Evolutionary conservation across 1,284 basidiomycete species (phyloP).

Genomic region (Fomitopsis schrenkii): DNA sequence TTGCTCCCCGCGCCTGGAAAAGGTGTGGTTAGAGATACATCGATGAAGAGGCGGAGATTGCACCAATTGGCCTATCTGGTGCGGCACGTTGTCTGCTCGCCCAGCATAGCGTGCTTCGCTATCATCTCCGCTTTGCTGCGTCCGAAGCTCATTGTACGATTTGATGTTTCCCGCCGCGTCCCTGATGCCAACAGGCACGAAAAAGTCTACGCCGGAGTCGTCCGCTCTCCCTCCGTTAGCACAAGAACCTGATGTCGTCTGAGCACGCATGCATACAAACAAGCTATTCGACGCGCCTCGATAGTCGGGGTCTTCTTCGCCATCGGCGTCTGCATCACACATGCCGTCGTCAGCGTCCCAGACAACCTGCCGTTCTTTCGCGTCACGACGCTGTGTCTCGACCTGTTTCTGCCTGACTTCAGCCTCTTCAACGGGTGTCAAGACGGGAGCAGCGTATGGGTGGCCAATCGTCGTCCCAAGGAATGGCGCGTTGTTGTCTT

Average conservation of each 20-base stretch:
- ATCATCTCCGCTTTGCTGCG: slow-evolving; percentile 35
- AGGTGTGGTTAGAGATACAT: neutral
- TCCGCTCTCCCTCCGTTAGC: slow-evolving; percentile 10
- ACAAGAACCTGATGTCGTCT: neutral
- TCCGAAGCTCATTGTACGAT: slow-evolving; percentile 29
- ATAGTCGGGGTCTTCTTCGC: slow-evolving; percentile 26
- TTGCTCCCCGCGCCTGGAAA: slow-evolving; percentile 8
- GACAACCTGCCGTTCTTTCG: slow-evolving; percentile 36
- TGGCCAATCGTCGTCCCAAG: slow-evolving; percentile 41
- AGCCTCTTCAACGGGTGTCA: slow-evolving; percentile 55
- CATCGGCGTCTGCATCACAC: slow-evolving; percentile 25
- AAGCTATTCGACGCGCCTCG: slow-evolving; percentile 7
- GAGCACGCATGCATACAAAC: neutral
- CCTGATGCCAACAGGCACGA: slow-evolving; percentile 29
- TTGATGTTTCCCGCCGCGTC: slow-evolving; percentile 28
- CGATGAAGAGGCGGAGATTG: slow-evolving; percentile 8
- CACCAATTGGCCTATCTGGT: slow-evolving; percentile 55
- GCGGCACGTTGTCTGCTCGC: slow-evolving; percentile 47
- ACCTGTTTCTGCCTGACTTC: slow-evolving; percentile 46
- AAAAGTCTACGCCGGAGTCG: slow-evolving; percentile 13
- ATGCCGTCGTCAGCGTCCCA: slow-evolving; percentile 41
- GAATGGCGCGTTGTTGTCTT: slow-evolving; percentile 56
- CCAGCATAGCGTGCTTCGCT: slow-evolving; percentile 48
- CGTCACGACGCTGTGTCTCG: slow-evolving; percentile 48
- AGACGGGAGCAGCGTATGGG: slow-evolving; percentile 28